phyloP scores from a whole-genome alignment of 1,284 basidiomycete genomes.

The Cutaneotrichosporon cyanovorans region DNA sequence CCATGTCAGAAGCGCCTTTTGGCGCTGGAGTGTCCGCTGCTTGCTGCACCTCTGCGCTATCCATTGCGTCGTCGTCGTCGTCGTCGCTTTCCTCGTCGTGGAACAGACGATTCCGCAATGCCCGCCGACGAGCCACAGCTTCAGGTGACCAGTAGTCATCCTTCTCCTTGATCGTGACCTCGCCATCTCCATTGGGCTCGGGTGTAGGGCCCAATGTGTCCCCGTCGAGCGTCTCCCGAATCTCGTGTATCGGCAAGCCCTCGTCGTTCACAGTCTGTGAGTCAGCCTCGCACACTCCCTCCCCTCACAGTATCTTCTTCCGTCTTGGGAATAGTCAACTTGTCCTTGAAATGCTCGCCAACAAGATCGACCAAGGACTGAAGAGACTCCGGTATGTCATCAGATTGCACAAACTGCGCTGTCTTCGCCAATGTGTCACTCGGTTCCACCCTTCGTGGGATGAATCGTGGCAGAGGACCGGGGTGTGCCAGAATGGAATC shows the following conservation, averaged over 20 bases:
- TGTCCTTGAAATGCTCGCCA: conserved; percentile 10
- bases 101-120: conserved; percentile 28
- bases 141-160: conserved; percentile 32
- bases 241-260: conserved; percentile 40
- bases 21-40: background rate
- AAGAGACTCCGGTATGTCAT: conserved; percentile 10
- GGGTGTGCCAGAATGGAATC: conserved; percentile 11
- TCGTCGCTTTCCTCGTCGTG: conserved; percentile 19
- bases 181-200: conserved; percentile 5
- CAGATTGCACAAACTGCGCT: background rate
- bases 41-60: background rate
- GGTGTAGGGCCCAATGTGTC: conserved; percentile 24
- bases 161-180: conserved; percentile 10
- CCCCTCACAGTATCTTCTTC: background rate
- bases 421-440: background rate
- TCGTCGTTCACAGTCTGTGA: conserved; percentile 28
- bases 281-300: background rate
- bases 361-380: conserved; percentile 18
- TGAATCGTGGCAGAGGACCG: background rate
- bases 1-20: background rate
- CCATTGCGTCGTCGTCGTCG: conserved; percentile 8
- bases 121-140: conserved; percentile 26
- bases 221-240: conserved; percentile 33
- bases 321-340: conserved; percentile 9
- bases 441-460: background rate